Evolutionary conservation across 345 rosid genomes (phyloP).

Genomic region (Eucalyptus coolabah): DNA sequence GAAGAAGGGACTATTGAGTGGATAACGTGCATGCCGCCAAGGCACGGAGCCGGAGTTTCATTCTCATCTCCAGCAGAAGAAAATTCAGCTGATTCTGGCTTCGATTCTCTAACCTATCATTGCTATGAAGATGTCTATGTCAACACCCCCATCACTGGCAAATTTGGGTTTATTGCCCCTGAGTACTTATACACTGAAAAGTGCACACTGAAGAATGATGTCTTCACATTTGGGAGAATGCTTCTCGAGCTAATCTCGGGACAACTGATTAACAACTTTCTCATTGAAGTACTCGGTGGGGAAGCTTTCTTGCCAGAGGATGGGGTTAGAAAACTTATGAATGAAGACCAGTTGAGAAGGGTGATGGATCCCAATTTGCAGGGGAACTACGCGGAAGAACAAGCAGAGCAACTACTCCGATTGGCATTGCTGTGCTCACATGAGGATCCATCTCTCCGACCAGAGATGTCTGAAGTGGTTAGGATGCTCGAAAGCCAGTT

Average conservation of each 20-base stretch:
- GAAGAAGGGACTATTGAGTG: neutral
- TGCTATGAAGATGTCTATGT: neutral
- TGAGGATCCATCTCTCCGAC: neutral
- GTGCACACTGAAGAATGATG: too few species aligned
- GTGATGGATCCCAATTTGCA: neutral
- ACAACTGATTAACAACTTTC: too few species aligned
- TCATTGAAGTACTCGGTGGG: too few species aligned
- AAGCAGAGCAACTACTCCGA: neutral
- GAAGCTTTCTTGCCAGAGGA: neutral
- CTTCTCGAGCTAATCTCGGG: too few species aligned
- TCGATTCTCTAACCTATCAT: neutral
- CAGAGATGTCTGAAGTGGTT: neutral
- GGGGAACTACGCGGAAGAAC: neutral
- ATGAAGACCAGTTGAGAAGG: neutral
- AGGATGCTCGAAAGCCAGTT: neutral
- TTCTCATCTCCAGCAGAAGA: neutral
- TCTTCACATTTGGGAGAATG: too few species aligned
- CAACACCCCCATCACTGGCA: neutral
- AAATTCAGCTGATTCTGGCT: neutral
- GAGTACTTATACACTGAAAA: too few species aligned
- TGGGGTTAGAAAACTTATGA: neutral
- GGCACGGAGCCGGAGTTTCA: neutral
- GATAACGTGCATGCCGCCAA: neutral
- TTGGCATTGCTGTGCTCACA: neutral
- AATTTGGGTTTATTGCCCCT: too few species aligned